Evolutionary conservation across 768 basidiomycete genomes (phyloP), one percentile per base, ranked within the genome.

Genomic region (Pisolithus albus): DNA sequence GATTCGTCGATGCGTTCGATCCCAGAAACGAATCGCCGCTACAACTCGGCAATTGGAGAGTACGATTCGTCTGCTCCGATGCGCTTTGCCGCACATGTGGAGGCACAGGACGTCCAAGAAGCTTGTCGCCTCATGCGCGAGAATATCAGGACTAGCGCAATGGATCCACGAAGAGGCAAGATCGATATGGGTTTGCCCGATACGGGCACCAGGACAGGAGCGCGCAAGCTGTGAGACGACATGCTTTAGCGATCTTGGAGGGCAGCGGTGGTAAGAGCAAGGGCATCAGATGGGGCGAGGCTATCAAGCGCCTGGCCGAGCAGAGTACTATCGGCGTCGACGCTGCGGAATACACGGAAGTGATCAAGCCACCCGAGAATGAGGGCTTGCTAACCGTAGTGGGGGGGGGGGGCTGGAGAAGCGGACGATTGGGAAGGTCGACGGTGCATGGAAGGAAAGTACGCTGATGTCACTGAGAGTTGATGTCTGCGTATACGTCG

Each of bases 11-110:
- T 19, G 78, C 54, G 62, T 76, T 86, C 49, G 95, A 98, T 64
- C 85, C 92, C 94, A 98, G 68, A 90, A 90, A 64, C 84, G 95
- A 11, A 99, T 99, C 68, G 98, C 96, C 0, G 96, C 96, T 0
- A 98, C 96, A 30, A 98, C 96, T 0, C 82, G 96, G 46, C 95
- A 99, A 68, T 81, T 99, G 15, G 96, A 99, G 70, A 88, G 86
- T 59, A 90, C 98, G 83, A 96, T 99, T 61, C 87, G 94, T 5
- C 81, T 64, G 94, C 96, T 4, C 80, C 94, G 30, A 97, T 98
- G 96, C 81, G 93, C 0, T 87, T 96, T 67, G 87, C 86, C 18
- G 76, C 83, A n/a, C 78, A 79, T 48, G 95, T 99, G 37, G 90
- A 94, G 62, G 70, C 89, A 42, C 70, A 75, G 49, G 96, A 98